Evolutionary conservation across 176 grass and related monocot genomes (phyloP).

Genomic region (Echinochloa phyllopogon): DNA sequence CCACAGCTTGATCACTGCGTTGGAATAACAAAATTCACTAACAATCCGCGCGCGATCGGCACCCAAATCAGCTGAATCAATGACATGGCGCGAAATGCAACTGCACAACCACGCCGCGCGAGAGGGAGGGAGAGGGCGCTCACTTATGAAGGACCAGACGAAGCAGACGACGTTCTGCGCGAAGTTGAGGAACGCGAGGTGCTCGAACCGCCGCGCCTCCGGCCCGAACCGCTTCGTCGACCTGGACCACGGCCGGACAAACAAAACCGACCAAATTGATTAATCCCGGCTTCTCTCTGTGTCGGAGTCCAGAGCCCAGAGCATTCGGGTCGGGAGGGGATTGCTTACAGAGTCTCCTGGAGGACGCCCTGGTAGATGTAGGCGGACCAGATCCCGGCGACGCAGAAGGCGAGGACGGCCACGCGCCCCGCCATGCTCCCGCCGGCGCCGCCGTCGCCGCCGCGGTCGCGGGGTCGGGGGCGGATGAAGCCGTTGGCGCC

Average conservation of each 20-base stretch:
- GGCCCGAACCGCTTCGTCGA: conserved; percentile 95
- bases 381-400: conserved; percentile 90
- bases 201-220: conserved; percentile 78
- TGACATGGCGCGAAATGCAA: not conserved
- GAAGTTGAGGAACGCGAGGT: conserved; percentile 96
- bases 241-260: conserved; percentile 43
- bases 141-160: conserved; percentile 95
- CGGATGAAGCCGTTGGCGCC: not conserved
- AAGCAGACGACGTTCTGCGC: conserved; percentile 90
- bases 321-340: not conserved
- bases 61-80: conserved; percentile 1
- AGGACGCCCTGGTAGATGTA: conserved; percentile 97
- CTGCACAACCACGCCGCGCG: not conserved
- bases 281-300: not conserved
- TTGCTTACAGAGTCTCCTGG: conserved; percentile 83
- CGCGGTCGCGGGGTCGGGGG: conserved; percentile 21
- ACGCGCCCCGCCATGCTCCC: conserved; percentile 52
- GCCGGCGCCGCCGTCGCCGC: not conserved
- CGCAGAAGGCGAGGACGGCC: conserved; percentile 84
- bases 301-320: not conserved
- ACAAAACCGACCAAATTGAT: not conserved
- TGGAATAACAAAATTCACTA: conserved; percentile 5
- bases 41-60: not conserved
- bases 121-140: conserved; percentile 6
- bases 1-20: conserved; percentile 92